Percentiles rank a stretch among this genome's conserved stretches.
Conservation (phyloP, 257 asterid genomes). For the Fraxinus pennsylvanica region DNA sequence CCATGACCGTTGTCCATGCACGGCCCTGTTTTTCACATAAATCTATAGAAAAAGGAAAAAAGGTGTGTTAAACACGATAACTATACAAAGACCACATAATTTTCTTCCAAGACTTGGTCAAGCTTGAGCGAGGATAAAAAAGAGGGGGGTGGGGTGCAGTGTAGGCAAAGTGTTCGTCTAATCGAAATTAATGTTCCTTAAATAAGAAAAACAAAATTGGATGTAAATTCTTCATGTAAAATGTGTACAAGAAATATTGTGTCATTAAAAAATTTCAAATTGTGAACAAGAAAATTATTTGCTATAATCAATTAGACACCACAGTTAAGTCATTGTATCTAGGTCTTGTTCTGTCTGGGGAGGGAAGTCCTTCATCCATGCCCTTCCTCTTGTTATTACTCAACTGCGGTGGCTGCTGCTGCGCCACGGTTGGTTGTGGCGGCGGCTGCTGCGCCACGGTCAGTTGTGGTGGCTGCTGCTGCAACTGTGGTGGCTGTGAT, state of each 20-base stretch:
- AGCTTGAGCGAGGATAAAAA: background rate
- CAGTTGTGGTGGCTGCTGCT: constrained; percentile 20
- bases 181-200: background rate
- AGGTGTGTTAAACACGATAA: too few species aligned
- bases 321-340: constrained; percentile 60
- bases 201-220: constrained; percentile 33
- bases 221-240: constrained; percentile 20
- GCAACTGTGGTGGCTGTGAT: constrained; percentile 14
- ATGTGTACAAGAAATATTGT: constrained; percentile 10
- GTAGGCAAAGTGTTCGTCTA: background rate
- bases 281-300: constrained; percentile 1
- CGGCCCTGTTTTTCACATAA: too few species aligned
- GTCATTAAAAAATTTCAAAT: background rate
- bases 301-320: constrained; percentile 35
- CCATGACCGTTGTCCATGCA: too few species aligned
- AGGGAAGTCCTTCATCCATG: constrained; percentile 60
- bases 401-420: constrained; percentile 32
- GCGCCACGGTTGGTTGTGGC: background rate
- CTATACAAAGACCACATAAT: background rate
- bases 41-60: too few species aligned
- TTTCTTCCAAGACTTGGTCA: background rate
- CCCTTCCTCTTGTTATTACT: constrained; percentile 54
- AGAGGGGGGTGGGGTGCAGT: background rate
- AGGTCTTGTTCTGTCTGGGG: constrained; percentile 63
- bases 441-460: background rate